Conservation (phyloP, 305 asterid genomes). For the Salvia sclarea region DNA sequence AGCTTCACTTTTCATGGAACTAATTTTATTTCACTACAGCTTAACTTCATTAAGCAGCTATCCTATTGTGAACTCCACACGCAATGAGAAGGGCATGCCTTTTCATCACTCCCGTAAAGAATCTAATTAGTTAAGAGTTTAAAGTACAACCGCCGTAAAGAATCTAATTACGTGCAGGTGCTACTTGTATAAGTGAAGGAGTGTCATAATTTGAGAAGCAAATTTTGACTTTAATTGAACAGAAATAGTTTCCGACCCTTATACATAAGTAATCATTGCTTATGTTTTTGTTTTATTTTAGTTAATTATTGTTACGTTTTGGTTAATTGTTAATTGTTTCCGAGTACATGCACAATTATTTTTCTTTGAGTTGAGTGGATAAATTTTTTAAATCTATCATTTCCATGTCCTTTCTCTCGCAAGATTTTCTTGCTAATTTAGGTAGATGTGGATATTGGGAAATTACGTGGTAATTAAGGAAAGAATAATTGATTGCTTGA, state of each 20-base stretch:
- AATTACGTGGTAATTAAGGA: not conserved
- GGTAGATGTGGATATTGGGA: not conserved
- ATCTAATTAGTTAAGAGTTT: not conserved
- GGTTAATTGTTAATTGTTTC: no score
- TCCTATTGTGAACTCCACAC: conserved; percentile 19
- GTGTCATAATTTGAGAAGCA: not conserved
- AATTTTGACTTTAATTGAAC: not conserved
- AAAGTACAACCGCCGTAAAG: not conserved
- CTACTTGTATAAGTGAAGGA: not conserved
- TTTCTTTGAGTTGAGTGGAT: not conserved
- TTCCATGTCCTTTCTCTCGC: not conserved
- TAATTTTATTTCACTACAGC: conserved; percentile 15
- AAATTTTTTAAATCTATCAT: not conserved
- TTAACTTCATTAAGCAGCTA: not conserved
- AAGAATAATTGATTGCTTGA: conserved; percentile 20
- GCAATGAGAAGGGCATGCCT: not conserved
- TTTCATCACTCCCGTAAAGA: conserved; percentile 10
- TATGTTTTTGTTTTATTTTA: no score
- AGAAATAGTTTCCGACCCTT: not conserved
- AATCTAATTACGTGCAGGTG: not conserved
- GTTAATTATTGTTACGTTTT: no score
- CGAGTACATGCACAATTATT: no score
- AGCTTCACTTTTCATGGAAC: conserved; percentile 28
- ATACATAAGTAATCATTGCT: not conserved
- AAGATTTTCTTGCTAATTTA: no score